These are phyloP conservation scores for Danielia reshetovae DNA, from an alignment of 805 yeast species.

Conservation along the genomic window DNA sequence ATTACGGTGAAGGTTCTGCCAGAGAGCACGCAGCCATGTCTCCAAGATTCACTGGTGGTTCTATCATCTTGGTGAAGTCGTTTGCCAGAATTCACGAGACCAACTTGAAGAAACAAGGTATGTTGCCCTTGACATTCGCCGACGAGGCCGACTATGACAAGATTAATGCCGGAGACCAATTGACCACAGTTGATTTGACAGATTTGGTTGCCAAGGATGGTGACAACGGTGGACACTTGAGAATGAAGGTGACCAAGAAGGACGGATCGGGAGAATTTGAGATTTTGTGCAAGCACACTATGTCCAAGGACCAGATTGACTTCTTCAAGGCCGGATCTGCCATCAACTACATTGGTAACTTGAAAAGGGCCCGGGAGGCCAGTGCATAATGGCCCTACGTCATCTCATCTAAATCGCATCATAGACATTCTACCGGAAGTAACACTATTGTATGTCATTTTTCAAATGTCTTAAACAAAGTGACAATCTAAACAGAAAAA, in stretches of 20 bases:
- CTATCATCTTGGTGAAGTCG: conserved; percentile 83
- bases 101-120: conserved; percentile 95
- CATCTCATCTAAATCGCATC: too few species aligned
- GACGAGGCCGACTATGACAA: conserved; percentile 85
- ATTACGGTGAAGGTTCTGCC: conserved; percentile 98
- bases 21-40: conserved; percentile 98
- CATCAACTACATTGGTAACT: conserved; percentile 80
- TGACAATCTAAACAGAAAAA: too few species aligned
- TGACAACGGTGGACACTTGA: conserved; percentile 78
- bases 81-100: conserved; percentile 99
- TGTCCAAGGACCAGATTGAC: conserved; percentile 94
- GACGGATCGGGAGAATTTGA: conserved; percentile 66
- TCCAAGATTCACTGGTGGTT: conserved; percentile 92
- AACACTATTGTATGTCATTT: too few species aligned
- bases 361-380: conserved; percentile 21
- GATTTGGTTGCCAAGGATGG: conserved; percentile 71
- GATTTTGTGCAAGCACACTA: conserved; percentile 84
- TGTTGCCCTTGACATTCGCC: conserved; percentile 91
- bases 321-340: conserved; percentile 98
- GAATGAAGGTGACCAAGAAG: conserved; percentile 67
- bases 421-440: too few species aligned
- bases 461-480: too few species aligned
- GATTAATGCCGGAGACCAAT: conserved; percentile 64
- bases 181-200: conserved; percentile 30
- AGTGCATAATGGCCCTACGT: too few species aligned